These are phyloP conservation scores for Monosporascus cannonballus DNA, from an alignment of 2,329 filamentous ascomycete genomes.

Conservation along the genomic window DNA sequence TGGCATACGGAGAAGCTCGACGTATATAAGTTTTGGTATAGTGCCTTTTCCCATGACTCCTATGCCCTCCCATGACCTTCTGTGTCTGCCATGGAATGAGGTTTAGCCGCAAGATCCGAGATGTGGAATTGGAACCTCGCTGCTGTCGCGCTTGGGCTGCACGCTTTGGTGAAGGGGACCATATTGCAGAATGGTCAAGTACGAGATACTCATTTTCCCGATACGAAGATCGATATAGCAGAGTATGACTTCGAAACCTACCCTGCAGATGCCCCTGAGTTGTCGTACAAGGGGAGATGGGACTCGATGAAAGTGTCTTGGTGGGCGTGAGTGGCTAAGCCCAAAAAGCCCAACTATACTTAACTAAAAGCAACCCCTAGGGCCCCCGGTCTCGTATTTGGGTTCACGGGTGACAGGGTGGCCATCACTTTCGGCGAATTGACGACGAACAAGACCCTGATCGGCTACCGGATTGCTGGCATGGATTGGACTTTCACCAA, in stretches of 20 bases:
- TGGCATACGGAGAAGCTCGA: too few species aligned
- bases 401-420: constrained; percentile 46
- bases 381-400: constrained; percentile 48
- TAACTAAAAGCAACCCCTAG: constrained; percentile 17
- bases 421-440: constrained; percentile 48
- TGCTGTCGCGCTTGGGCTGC: constrained; percentile 9
- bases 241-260: constrained; percentile 37
- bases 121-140: background rate
- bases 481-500: constrained; percentile 58
- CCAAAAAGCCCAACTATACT: too few species aligned
- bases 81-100: too few species aligned
- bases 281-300: constrained; percentile 59
- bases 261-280: constrained; percentile 42
- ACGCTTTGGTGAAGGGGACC: constrained; percentile 15
- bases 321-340: constrained; percentile 44
- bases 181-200: constrained; percentile 38
- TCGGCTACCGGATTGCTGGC: constrained; percentile 52
- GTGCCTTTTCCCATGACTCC: too few species aligned
- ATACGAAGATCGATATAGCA: constrained; percentile 31
- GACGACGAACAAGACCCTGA: constrained; percentile 42
- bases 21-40: too few species aligned
- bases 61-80: too few species aligned
- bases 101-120: too few species aligned
- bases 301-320: constrained; percentile 54
- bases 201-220: constrained; percentile 32